Evolutionary conservation across 305 asterid genomes (phyloP).

Genomic region (Solanum hybrid): DNA sequence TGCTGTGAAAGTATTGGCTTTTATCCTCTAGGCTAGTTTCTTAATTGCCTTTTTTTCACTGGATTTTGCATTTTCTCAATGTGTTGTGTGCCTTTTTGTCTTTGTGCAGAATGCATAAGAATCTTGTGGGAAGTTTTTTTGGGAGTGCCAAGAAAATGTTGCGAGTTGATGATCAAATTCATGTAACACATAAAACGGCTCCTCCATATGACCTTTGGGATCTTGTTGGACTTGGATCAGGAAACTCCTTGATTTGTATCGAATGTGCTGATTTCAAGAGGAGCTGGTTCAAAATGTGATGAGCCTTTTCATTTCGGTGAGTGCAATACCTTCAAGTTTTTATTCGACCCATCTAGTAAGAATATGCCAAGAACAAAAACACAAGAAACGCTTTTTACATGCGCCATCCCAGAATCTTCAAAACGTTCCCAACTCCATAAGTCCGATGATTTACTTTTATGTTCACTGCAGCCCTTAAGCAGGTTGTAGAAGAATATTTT

Average conservation of each 20-base stretch:
- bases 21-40: neutral
- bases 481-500: no score
- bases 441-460: neutral
- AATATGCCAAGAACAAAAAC: neutral
- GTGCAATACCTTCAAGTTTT: slow-evolving; percentile 46
- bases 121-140: slow-evolving; percentile 37
- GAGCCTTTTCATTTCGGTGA: slow-evolving; percentile 36
- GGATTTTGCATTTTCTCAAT: neutral
- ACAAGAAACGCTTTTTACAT: neutral
- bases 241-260: slow-evolving; percentile 15
- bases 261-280: slow-evolving; percentile 24
- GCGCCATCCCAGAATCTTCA: neutral
- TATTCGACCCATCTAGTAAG: neutral
- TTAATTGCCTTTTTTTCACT: neutral
- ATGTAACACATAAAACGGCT: slow-evolving; percentile 39
- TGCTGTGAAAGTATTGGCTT: neutral
- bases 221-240: slow-evolving; percentile 28
- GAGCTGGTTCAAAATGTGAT: slow-evolving; percentile 35
- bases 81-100: neutral
- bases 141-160: slow-evolving; percentile 38
- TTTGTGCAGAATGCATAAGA: slow-evolving; percentile 35
- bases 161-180: slow-evolving; percentile 33
- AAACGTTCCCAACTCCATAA: neutral
- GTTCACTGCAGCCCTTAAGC: no score
- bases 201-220: slow-evolving; percentile 37